Percentiles rank a stretch among this genome's conserved stretches.
phyloP scores from a whole-genome alignment of 2,329 filamentous ascomycete genomes.

The Fusarium tanahbumbuense region DNA sequence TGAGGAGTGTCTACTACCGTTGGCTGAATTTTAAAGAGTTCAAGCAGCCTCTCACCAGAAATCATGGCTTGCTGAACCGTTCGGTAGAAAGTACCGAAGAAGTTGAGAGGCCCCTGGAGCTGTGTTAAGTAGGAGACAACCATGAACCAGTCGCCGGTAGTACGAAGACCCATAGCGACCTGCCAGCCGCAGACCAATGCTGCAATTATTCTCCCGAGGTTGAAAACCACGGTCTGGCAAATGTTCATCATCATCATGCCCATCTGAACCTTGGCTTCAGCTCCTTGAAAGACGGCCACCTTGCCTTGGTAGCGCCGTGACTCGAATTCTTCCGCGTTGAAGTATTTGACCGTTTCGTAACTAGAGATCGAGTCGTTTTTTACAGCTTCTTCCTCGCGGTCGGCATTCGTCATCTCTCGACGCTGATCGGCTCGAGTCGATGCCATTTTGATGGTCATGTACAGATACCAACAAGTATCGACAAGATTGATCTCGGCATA shows the following conservation, averaged over 20 bases:
- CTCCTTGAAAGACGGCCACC: slow-evolving; percentile 76
- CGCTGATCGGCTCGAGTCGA: slow-evolving; percentile 91
- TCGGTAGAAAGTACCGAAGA: slow-evolving; percentile 94
- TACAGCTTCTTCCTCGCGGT: slow-evolving; percentile 94
- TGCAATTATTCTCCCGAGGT: slow-evolving; percentile 77
- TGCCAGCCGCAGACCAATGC: slow-evolving; percentile 82
- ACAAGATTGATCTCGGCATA: slow-evolving; percentile 91
- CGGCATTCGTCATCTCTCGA: slow-evolving; percentile 93
- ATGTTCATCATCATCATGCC: slow-evolving; percentile 86
- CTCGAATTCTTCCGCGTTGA: slow-evolving; percentile 85
- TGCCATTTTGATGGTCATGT: slow-evolving; percentile 95
- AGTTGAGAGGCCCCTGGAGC: slow-evolving; percentile 83
- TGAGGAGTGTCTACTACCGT: slow-evolving; percentile 84
- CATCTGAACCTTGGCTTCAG: slow-evolving; percentile 80
- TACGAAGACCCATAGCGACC: slow-evolving; percentile 73
- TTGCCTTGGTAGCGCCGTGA: slow-evolving; percentile 78
- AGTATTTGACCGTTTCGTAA: slow-evolving; percentile 96
- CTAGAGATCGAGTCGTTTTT: slow-evolving; percentile 99
- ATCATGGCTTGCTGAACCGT: slow-evolving; percentile 98
- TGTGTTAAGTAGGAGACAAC: slow-evolving; percentile 83
- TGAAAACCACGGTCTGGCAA: slow-evolving; percentile 83
- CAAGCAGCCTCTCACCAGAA: slow-evolving; percentile 92
- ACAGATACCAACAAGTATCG: slow-evolving; percentile 95
- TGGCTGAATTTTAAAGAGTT: slow-evolving; percentile 95
- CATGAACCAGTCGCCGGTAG: slow-evolving; percentile 77